Evolutionary conservation across 2,329 filamentous ascomycete species (phyloP), one percentile per base, ranked within the genome.

Genomic region (Dactylellina parvicollis): DNA sequence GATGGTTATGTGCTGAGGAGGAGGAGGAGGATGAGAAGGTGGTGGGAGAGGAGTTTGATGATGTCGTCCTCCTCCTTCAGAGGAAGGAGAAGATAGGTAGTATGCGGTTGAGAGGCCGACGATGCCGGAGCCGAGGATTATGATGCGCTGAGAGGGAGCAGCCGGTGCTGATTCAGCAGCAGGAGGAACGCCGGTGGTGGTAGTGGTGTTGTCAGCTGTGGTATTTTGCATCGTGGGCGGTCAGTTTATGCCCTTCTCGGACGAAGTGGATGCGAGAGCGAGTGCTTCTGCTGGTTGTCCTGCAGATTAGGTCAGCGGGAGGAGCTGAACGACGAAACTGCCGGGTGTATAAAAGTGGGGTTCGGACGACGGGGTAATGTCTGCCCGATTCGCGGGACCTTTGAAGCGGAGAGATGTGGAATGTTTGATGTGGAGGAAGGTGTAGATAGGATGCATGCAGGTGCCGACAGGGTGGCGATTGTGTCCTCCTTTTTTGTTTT

Each of bases 71-170:
- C n/a, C n/a, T n/a, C n/a, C n/a, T n/a, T n/a, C n/a, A n/a, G 77
- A 26, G 3, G 30, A 24, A 34, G 14, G 20, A 18, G 66, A 66
- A 4, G 87, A 86, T 30, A 93, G 85, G 79, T 90, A 92, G 80
- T 89, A 92, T n/a, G 89, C 89, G 9, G 87, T 89, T 0, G 88
- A 87, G 32, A 87, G 82, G 70, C 89, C 89, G 57, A 92, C 89
- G 76, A 92, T 89, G 47, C 89, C 89, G 46, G 86, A 85, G 64
- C 89, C 90, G 34, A 92, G 79, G 56, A 91, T 90, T 12, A 90
- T 84, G 1, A 87, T 90, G 10, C 18, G 34, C 28, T 28, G 44
- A 32, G 38, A 24, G 24, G 47, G 20, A 24, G 64, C 14, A 28
- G 47, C 34, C 28, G 50, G 16, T 47, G 47, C 47, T 24, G 50